These are phyloP conservation scores for Suhomyces taliae DNA, from an alignment of 1,139 yeast species.

Conservation along the genomic window DNA sequence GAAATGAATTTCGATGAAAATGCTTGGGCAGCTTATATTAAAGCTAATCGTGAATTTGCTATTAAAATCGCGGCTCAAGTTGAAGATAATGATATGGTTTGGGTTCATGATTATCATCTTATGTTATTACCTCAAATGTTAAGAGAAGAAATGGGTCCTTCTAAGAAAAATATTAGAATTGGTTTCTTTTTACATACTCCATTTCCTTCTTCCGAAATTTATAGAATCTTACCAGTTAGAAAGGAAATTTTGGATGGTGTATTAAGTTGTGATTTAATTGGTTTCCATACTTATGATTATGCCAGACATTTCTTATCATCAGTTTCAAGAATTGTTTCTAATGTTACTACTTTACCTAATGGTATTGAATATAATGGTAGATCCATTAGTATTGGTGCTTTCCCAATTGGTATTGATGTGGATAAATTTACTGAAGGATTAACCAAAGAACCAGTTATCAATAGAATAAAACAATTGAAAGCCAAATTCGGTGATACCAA, in stretches of 20 bases:
- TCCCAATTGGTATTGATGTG: constrained; percentile 97
- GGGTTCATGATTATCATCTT: constrained; percentile 98
- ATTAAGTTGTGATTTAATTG: constrained; percentile 89
- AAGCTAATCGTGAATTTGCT: constrained; percentile 87
- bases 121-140: constrained; percentile 94
- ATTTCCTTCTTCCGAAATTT: constrained; percentile 95
- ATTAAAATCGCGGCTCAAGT: constrained; percentile 68
- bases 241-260: constrained; percentile 91
- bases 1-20: constrained; percentile 97
- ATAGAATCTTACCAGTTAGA: constrained; percentile 92
- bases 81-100: constrained; percentile 82
- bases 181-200: constrained; percentile 98
- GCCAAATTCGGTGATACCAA: constrained; percentile 68
- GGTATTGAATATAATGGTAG: constrained; percentile 81
- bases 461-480: constrained; percentile 64
- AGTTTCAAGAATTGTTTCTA: constrained; percentile 76
- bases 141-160: constrained; percentile 56
- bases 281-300: constrained; percentile 98
- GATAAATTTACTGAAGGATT: constrained; percentile 86
- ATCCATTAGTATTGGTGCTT: constrained; percentile 86
- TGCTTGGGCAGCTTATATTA: constrained; percentile 97
- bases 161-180: constrained; percentile 60
- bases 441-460: constrained; percentile 57
- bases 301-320: constrained; percentile 96
- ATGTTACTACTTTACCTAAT: constrained; percentile 84